A percentile compares a stretch with the other conserved stretches of the same genome.
Conservation (phyloP, 2,329 filamentous ascomycete species). For the Coniella lustricola region DNA sequence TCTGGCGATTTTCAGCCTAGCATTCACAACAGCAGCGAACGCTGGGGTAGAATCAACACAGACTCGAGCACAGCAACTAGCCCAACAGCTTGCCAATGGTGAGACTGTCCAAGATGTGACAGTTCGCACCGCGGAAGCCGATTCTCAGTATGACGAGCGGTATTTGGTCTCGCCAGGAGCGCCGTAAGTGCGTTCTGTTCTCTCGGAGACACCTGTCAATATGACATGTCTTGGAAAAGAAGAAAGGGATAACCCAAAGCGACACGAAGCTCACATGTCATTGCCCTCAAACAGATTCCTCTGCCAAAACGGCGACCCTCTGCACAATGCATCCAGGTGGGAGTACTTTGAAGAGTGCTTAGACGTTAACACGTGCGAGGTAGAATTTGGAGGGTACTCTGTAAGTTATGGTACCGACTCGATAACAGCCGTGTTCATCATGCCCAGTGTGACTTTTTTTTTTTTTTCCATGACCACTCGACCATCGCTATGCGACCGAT, state of each 20-base stretch:
- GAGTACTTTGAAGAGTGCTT: not conserved
- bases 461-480: too few species aligned
- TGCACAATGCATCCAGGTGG: not conserved
- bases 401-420: too few species aligned
- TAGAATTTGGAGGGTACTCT: not conserved
- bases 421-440: too few species aligned
- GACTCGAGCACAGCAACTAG: not conserved
- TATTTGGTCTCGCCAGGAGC: not conserved
- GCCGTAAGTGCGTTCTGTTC: not conserved
- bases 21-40: too few species aligned
- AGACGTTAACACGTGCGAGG: not conserved
- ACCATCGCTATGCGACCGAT: too few species aligned
- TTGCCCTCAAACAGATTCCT: not conserved
- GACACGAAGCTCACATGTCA: not conserved
- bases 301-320: not conserved
- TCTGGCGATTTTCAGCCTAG: too few species aligned
- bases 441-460: too few species aligned
- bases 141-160: not conserved
- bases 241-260: too few species aligned
- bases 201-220: too few species aligned
- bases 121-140: not conserved
- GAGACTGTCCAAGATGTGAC: not conserved
- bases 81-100: not conserved
- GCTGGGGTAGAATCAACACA: too few species aligned
- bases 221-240: too few species aligned